phyloP scores from a whole-genome alignment of 176 grass and related monocot species.

The Triticum urartu region DNA sequence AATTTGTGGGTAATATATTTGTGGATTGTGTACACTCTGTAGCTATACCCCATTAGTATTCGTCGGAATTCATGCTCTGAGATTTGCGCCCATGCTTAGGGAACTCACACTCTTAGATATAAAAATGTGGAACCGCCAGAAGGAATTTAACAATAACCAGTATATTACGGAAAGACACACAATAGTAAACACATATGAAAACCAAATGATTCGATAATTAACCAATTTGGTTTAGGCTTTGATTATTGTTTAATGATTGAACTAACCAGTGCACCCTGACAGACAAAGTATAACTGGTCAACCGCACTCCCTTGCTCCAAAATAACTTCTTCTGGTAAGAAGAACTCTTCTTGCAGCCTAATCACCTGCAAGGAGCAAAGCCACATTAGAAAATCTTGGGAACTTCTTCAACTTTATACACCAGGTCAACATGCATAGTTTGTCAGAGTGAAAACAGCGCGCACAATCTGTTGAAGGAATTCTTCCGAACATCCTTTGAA shows the following conservation, averaged over 20 bases:
- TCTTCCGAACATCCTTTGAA: constrained; percentile 92
- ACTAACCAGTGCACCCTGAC: constrained; percentile 75
- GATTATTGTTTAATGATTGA: not conserved
- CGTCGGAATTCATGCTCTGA: not conserved
- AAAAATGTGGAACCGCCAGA: not conserved
- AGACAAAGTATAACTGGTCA: constrained; percentile 93
- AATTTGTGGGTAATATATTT: too few species aligned
- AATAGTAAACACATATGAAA: not conserved
- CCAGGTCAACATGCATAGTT: not conserved
- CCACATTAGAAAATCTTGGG: not conserved
- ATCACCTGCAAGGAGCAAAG: constrained; percentile 53
- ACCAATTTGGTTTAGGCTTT: not conserved
- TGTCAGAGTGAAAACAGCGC: constrained; percentile 11
- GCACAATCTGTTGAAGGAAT: constrained; percentile 98
- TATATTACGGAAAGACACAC: not conserved
- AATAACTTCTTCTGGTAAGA: constrained; percentile 84
- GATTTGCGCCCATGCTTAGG: not conserved
- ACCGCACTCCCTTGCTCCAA: constrained; percentile 96
- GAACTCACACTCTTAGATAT: not conserved
- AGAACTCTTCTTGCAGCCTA: constrained; percentile 90
- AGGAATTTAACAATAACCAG: not conserved
- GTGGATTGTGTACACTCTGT: too few species aligned
- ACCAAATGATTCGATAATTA: not conserved
- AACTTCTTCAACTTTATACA: not conserved
- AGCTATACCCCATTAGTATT: not conserved